Base-by-base conservation (phyloP, 495 filamentous ascomycete species). In the Xylona heveae region DNA sequence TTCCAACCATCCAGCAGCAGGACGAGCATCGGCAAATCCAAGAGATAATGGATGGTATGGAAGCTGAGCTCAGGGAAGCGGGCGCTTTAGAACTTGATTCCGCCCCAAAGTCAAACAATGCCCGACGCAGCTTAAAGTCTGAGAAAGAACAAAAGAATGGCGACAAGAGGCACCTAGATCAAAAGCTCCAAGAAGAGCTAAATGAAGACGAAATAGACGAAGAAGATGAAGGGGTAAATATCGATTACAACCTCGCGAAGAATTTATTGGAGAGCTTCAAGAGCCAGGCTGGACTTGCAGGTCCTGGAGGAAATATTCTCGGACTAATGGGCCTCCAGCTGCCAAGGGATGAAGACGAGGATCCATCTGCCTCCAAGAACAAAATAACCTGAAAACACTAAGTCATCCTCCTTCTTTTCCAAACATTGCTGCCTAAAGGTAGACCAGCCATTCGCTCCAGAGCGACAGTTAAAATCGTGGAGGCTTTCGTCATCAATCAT, bases 221-320 rank as follows among this genome's bases (percentile, higher is more conserved):
- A 29, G 56, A 54, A 0, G 53, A 62, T 10, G 52, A 40, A 2
- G 74, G 73, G 35, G 61, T 83, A 7, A 62, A 84, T 37, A 66
- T 80, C 26, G 80, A 93, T 42, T 77, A 79, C 45, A 82, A 84
- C 30, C 64, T 97, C 4, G 84, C 78, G 22, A 81, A 79, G 47
- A 94, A 93, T 45, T 50, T 94, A 15, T 55, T 94, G n/a, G 15
- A 92, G 53, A 79, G 75, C 44, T 80, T 95, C 45, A 88, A 91
- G 41, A 71, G 73, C 18, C 84, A 94, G 47, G 79, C 57, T 4
- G 85, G 85, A 23, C 63, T 75, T 52, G 58, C 82, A 8, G 85
- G 85, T 0, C 85, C 85, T 1, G 74, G 72, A 3, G 74, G 84
- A 1, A 94, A 91, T 48, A 49, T 95, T 36, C 58, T 95, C 40